These are phyloP conservation scores for Hypoxylon sp. DNA, from an alignment of 2,329 filamentous ascomycete species.

Conservation along the genomic window DNA sequence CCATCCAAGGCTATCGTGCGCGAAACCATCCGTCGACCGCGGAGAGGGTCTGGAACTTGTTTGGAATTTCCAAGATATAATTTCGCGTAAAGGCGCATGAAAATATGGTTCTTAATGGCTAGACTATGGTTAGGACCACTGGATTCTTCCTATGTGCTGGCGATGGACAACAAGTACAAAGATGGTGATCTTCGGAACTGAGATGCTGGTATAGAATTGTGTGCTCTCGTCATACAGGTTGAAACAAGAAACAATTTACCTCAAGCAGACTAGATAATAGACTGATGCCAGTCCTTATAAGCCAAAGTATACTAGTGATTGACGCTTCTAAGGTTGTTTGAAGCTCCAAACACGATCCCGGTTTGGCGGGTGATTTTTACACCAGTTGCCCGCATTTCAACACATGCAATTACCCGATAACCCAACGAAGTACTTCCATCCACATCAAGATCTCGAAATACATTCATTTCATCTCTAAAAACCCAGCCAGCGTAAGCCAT, in stretches of 20 bases:
- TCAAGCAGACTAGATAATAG: neutral
- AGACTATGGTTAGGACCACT: too few relatives aligned
- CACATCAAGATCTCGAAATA: conserved; percentile 10
- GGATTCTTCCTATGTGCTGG: too few relatives aligned
- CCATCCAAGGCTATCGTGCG: too few relatives aligned
- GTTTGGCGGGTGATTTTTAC: conserved; percentile 16
- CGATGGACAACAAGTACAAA: too few relatives aligned
- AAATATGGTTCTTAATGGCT: neutral
- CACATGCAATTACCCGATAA: conserved; percentile 38
- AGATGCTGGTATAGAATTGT: too few relatives aligned
- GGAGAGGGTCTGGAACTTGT: neutral
- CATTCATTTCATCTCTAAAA: conserved; percentile 2
- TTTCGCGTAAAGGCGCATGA: neutral
- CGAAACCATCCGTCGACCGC: too few relatives aligned
- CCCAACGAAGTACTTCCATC: conserved; percentile 8
- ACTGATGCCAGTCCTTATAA: neutral
- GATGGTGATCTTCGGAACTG: too few relatives aligned
- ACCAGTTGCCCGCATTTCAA: conserved; percentile 39
- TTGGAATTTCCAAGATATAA: neutral
- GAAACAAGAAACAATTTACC: too few relatives aligned
- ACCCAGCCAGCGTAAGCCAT: neutral
- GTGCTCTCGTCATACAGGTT: too few relatives aligned
- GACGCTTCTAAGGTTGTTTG: conserved; percentile 2
- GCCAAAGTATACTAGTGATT: neutral
- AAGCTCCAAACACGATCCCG: conserved; percentile 9